Conservation (phyloP, 1,284 basidiomycete species). For the Naganishia albida region DNA sequence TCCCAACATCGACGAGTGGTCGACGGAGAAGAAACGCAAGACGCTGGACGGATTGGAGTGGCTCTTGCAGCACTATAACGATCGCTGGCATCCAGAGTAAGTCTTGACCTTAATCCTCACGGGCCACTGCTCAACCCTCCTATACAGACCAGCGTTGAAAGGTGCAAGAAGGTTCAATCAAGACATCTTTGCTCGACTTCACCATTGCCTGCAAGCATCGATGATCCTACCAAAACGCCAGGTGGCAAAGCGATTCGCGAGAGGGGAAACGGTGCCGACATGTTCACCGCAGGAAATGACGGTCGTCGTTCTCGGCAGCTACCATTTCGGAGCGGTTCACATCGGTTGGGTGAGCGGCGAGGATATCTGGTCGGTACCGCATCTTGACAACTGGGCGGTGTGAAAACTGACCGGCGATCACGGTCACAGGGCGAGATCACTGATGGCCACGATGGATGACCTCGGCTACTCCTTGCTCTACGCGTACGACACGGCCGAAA, state of each 20-base stretch:
- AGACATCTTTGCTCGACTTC: background rate
- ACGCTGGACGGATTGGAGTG: slow-evolving; percentile 7
- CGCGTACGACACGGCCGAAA: slow-evolving; percentile 40
- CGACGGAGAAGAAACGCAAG: slow-evolving; percentile 3
- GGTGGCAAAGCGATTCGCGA: background rate
- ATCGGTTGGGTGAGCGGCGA: slow-evolving; percentile 32
- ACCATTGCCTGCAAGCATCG: slow-evolving; percentile 2
- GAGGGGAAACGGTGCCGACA: background rate
- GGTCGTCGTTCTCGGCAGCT: slow-evolving; percentile 21
- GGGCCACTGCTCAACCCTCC: background rate
- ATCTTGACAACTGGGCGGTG: background rate
- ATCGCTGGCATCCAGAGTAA: slow-evolving; percentile 3
- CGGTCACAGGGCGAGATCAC: slow-evolving; percentile 39
- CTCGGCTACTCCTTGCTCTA: slow-evolving; percentile 45
- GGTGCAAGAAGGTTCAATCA: slow-evolving; percentile 13
- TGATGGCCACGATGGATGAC: slow-evolving; percentile 37
- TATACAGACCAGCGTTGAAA: background rate
- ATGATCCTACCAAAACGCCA: background rate
- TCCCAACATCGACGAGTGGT: slow-evolving; percentile 3
- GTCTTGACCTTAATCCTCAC: background rate
- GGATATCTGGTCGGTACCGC: slow-evolving; percentile 35
- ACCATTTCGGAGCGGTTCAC: slow-evolving; percentile 19
- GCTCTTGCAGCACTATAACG: slow-evolving; percentile 5
- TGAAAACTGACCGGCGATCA: background rate
- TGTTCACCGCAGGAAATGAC: slow-evolving; percentile 15